Evolutionary conservation across 441 rosid species (phyloP).

Genomic region (Gossypium lobatum): DNA sequence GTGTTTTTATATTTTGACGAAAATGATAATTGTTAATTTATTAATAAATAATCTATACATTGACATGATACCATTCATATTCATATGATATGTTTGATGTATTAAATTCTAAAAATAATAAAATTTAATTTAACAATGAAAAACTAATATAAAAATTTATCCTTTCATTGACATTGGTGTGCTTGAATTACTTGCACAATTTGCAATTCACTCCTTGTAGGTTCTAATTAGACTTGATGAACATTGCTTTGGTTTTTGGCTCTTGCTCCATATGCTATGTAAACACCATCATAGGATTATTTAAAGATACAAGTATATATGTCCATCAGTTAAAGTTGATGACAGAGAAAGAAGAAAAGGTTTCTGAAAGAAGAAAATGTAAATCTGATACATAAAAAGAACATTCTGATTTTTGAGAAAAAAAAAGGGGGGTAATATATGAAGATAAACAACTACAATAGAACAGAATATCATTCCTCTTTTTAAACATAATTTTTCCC

Average conservation of each 20-base stretch:
- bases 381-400: background rate
- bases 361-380: too few species aligned
- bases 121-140: too few species aligned
- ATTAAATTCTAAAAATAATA: too few species aligned
- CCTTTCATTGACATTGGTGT: background rate
- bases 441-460: slow-evolving; percentile 5
- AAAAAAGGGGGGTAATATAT: background rate
- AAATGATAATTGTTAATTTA: too few species aligned
- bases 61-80: too few species aligned
- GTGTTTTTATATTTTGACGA: too few species aligned
- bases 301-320: background rate
- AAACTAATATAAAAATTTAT: too few species aligned
- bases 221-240: too few species aligned
- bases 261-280: background rate
- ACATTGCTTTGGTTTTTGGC: background rate
- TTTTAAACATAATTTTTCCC: background rate
- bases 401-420: background rate
- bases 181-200: background rate
- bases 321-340: background rate
- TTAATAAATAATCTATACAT: too few species aligned
- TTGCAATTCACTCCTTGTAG: too few species aligned
- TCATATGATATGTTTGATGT: too few species aligned
- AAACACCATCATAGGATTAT: background rate
- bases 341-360: background rate
- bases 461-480: background rate